phyloP scores from a whole-genome alignment of 805 yeast species.

The Teunomyces aglyptinius region DNA sequence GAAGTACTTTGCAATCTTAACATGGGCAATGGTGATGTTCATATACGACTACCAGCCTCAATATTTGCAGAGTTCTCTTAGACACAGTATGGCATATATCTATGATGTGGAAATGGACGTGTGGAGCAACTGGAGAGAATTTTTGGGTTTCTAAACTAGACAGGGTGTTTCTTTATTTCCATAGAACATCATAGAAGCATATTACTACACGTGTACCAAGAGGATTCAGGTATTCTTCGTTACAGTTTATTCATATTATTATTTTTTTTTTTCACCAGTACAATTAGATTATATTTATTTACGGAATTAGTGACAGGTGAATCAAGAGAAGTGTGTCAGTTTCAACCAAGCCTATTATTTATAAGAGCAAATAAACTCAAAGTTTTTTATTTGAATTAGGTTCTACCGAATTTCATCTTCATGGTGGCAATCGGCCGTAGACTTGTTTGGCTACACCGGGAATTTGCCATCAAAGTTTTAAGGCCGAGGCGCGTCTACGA shows the following conservation, averaged over 20 bases:
- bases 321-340: too few relatives aligned
- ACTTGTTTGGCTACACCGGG: not conserved
- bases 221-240: too few relatives aligned
- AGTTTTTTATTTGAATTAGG: too few relatives aligned
- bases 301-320: too few relatives aligned
- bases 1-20: slow-evolving; percentile 58
- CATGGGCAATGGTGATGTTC: slow-evolving; percentile 76
- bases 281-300: too few relatives aligned
- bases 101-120: slow-evolving; percentile 56
- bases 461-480: not conserved
- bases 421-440: not conserved
- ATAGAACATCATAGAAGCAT: not conserved
- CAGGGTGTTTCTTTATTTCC: not conserved
- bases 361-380: too few relatives aligned
- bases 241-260: too few relatives aligned
- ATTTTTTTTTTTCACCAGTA: too few relatives aligned
- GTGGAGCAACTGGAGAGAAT: slow-evolving; percentile 49
- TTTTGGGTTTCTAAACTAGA: slow-evolving; percentile 29
- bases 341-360: too few relatives aligned
- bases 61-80: slow-evolving; percentile 60
- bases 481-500: not conserved
- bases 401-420: not conserved
- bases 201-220: not conserved
- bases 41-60: slow-evolving; percentile 62
- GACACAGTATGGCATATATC: slow-evolving; percentile 68